Base-by-base conservation (phyloP, 208 protist species). In the Acanthamoeba royreba region DNA sequence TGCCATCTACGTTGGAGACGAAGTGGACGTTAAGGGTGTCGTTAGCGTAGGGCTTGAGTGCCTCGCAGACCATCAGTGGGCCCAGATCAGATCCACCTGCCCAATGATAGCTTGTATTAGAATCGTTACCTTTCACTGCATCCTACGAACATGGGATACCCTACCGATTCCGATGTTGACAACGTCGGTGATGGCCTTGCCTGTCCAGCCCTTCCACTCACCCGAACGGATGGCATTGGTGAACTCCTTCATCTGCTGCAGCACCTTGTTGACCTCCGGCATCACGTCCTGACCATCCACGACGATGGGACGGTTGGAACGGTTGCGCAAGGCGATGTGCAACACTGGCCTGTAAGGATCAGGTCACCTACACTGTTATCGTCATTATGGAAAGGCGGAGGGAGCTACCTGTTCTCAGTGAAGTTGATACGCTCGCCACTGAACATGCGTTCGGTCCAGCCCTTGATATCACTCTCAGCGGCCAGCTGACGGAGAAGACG, bases 131-230 rank as follows among this genome's bases (percentile, higher is more conserved):
- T n/a, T n/a, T n/a, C n/a, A n/a, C n/a, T n/a, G n/a, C n/a, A n/a
- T n/a, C n/a, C n/a, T n/a, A n/a, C n/a, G n/a, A n/a, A n/a, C n/a
- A n/a, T n/a, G n/a, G n/a, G n/a, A n/a, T n/a, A n/a, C n/a, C n/a
- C 99, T 98, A 72, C 99, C 98, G 17, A 85, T 42, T 42, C 97
- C 99, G 90, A 99, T 99, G 94, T 99, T 99, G 43, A 99, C 98
- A 53, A 99, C 95, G 77, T 99, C 97, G 4, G 96, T 98, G 85
- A 99, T 98, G 15, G 90, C 88, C 94, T 99, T 98, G 38, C 98
- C 98, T 13, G 98, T 98, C 93, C 98, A 98, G 28, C 98, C 98
- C 45, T 97, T 98, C 98, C 98, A 99, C 85, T 96, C 93, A 40
- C 98, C 98, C 47, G 40, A 97, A 89, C 98, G 97, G 31, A 99